These are phyloP conservation scores for Emmonsiellopsis sp. DNA, from an alignment of 2,329 filamentous ascomycete genomes.

Conservation along the genomic window DNA sequence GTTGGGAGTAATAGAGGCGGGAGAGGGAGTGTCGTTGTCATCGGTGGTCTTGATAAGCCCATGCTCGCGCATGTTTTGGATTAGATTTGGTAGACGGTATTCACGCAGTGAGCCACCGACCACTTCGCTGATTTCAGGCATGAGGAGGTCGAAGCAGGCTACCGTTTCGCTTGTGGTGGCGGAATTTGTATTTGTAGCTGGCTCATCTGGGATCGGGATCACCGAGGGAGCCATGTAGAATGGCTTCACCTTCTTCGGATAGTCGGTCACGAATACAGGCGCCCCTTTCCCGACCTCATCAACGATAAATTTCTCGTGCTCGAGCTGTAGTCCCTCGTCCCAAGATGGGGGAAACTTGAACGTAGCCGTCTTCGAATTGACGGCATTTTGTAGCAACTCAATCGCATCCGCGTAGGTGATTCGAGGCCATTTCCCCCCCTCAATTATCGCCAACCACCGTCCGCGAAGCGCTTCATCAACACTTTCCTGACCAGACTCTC, in stretches of 20 bases:
- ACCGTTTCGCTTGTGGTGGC: constrained; percentile 46
- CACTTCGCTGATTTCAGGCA: constrained; percentile 78
- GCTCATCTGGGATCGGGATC: constrained; percentile 7
- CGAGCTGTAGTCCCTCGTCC: constrained; percentile 69
- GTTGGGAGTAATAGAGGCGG: constrained; percentile 7
- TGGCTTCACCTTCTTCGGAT: constrained; percentile 79
- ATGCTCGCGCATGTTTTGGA: constrained; percentile 61
- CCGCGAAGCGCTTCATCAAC: constrained; percentile 43
- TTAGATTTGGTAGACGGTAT: constrained; percentile 59
- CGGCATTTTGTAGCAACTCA: constrained; percentile 53
- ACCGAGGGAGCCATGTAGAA: constrained; percentile 71
- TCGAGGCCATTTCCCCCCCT: constrained; percentile 56
- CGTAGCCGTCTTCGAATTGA: constrained; percentile 35
- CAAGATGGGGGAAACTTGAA: constrained; percentile 65
- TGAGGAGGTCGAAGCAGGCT: constrained; percentile 82
- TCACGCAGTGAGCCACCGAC: constrained; percentile 86
- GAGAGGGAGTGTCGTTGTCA: constrained; percentile 6
- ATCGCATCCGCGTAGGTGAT: constrained; percentile 79
- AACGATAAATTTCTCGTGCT: constrained; percentile 87
- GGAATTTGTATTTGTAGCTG: constrained; percentile 6
- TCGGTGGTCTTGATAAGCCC: constrained; percentile 43
- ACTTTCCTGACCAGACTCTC: constrained; percentile 33
- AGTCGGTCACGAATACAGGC: constrained; percentile 88
- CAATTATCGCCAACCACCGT: constrained; percentile 64
- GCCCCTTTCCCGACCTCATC: constrained; percentile 51